Base-by-base conservation (phyloP, 2,329 filamentous ascomycete species). In the Sphaerulina vaccinii region DNA sequence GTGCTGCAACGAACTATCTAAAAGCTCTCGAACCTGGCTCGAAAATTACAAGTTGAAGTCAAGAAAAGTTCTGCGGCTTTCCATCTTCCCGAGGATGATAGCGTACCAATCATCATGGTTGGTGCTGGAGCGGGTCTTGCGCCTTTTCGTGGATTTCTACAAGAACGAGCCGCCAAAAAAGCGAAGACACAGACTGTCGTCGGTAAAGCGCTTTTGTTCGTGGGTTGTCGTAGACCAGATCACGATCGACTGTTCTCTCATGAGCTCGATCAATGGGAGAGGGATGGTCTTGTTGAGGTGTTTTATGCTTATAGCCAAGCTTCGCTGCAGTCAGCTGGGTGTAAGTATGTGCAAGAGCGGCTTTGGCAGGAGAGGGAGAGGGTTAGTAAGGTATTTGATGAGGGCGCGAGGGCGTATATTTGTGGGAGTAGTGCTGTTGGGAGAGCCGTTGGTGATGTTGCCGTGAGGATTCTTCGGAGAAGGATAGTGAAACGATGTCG, bases 181-280 rank as follows among this genome's bases (percentile, higher is more conserved):
- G 9, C 71, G 77, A 22, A 69, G 66, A 21, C 69, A n/a, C n/a
- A n/a, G n/a, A n/a, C n/a, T n/a, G n/a, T n/a, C n/a, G n/a, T 87
- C 0, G 84, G 81, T 0, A 79, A 78, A 0, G 82, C 83, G 0
- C 56, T 87, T n/a, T 73, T 88, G 1, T 86, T 86, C 71, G 77
- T 81, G 59, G 85, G 85, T 4, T 87, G 83, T 64, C 79, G 80
- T 11, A 65, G 72, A 4, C 76, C 78, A 1, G 74, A 72, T 0
- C 66, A 71, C 10, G 85, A 88, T 57, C 75, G 82, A 35, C 63
- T 88, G 0, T 88, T 88, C 68, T 69, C 74, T 0, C 76, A 79
- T 0, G 79, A 83, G 56, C 68, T 87, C 3, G 74, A 76, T 11
- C 65, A 63, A 5, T 90, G 86, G 86, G 76, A 83, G 61, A 56